Percentiles rank a stretch among this genome's conserved stretches.
These are phyloP conservation scores for Zygotorulaspora chibaensis DNA, from an alignment of 805 yeast species.

Conservation along the genomic window DNA sequence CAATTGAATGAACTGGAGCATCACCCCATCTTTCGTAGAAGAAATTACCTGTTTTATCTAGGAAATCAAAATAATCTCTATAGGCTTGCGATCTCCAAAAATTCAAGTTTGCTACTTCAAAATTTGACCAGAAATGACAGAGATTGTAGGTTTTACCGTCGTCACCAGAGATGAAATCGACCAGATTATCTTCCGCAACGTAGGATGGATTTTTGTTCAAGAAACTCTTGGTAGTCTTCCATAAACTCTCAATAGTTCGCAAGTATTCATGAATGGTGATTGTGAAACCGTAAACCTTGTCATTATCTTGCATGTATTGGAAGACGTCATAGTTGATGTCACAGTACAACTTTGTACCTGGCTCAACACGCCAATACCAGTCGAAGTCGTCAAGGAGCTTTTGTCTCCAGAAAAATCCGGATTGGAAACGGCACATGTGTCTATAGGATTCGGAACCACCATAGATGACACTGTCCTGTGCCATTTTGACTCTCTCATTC, in stretches of 20 bases:
- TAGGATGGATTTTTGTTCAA: conserved; percentile 54
- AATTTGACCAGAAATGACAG: conserved; percentile 87
- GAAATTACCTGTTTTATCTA: conserved; percentile 74
- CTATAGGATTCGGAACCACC: conserved; percentile 75
- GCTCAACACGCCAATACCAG: conserved; percentile 94
- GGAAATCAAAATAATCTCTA: conserved; percentile 56
- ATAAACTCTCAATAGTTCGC: conserved; percentile 70
- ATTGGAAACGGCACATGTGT: conserved; percentile 86
- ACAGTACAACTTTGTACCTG: conserved; percentile 68
- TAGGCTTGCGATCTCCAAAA: conserved; percentile 73
- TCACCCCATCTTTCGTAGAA: conserved; percentile 93
- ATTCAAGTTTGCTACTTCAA: conserved; percentile 72
- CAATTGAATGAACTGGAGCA: conserved; percentile 83
- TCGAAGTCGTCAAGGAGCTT: conserved; percentile 62
- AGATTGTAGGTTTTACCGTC: conserved; percentile 67
- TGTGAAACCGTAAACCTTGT: conserved; percentile 71
- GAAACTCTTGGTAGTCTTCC: conserved; percentile 69
- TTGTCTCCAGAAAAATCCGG: conserved; percentile 80
- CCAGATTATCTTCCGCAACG: conserved; percentile 55
- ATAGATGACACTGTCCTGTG: conserved; percentile 53
- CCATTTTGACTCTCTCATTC: conserved; percentile 54
- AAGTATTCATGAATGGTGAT: conserved; percentile 65
- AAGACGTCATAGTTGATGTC: conserved; percentile 77
- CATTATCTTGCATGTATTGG: conserved; percentile 72
- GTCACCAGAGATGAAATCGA: conserved; percentile 70